These are phyloP conservation scores for Aspergillus sp. DNA, from an alignment of 2,329 filamentous ascomycete species.

Conservation along the genomic window DNA sequence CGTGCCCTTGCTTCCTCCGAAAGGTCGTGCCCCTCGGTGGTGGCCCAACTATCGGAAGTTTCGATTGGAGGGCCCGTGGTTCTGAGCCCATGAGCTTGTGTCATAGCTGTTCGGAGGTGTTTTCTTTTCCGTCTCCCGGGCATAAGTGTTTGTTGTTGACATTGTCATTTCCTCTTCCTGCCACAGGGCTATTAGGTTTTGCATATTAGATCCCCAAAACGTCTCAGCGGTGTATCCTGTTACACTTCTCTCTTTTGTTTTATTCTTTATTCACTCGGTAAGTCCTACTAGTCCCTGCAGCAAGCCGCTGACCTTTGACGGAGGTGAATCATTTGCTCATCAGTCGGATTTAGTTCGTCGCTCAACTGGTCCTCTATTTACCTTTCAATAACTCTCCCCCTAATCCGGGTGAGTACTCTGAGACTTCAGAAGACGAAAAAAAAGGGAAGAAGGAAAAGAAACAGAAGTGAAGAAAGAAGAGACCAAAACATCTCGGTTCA, in stretches of 20 bases:
- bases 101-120: slow-evolving; percentile 15
- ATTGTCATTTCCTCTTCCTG: slow-evolving; percentile 13
- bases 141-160: slow-evolving; percentile 29
- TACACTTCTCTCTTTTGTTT: slow-evolving; percentile 3
- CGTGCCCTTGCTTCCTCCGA: slow-evolving; percentile 23
- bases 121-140: slow-evolving; percentile 6
- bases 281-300: slow-evolving; percentile 25
- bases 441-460: slow-evolving; percentile 5
- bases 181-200: slow-evolving; percentile 16
- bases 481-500: slow-evolving; percentile 17
- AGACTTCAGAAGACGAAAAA: slow-evolving; percentile 3
- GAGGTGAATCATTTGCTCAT: slow-evolving; percentile 18
- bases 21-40: slow-evolving; percentile 18
- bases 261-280: slow-evolving; percentile 21
- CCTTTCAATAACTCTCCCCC: slow-evolving; percentile 22
- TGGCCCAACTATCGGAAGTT: no score
- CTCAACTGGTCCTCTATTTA: slow-evolving; percentile 20
- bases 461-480: slow-evolving; percentile 7
- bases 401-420: slow-evolving; percentile 4
- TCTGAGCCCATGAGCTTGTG: slow-evolving; percentile 15
- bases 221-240: slow-evolving; percentile 13
- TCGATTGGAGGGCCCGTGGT: slow-evolving; percentile 16
- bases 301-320: slow-evolving; percentile 21
- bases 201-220: slow-evolving; percentile 22
- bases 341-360: slow-evolving; percentile 29